Percentiles rank a stretch among this genome's conserved stretches.
Conservation (phyloP, 306 rosid species). For the Vicia sativa region DNA sequence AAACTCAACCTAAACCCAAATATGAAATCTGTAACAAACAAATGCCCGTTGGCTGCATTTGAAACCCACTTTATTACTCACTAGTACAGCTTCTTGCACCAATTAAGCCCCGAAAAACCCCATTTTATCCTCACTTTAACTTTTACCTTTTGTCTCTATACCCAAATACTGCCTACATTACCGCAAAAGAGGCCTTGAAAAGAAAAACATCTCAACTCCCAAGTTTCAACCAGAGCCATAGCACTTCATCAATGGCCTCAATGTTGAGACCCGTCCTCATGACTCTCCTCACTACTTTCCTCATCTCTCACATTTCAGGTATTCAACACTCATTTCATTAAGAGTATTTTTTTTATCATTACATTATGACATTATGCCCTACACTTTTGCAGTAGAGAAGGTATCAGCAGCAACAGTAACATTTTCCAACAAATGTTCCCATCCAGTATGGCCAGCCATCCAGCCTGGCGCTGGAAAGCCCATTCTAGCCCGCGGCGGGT, state of each 20-base stretch:
- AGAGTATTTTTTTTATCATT: no score
- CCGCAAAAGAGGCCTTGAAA: not conserved
- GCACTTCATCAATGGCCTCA: conserved; percentile 1
- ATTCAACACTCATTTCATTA: not conserved
- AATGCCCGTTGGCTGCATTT: not conserved
- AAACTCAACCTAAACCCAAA: no score
- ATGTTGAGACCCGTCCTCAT: not conserved
- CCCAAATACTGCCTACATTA: not conserved
- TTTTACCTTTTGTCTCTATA: not conserved
- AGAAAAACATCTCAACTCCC: no score
- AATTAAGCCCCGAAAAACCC: not conserved
- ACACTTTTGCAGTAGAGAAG: conserved; percentile 29
- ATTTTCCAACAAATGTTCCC: conserved; percentile 69
- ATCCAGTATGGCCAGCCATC: conserved; percentile 96
- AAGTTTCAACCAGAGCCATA: no score
- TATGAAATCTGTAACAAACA: no score
- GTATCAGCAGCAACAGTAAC: conserved; percentile 55
- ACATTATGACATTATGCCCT: no score
- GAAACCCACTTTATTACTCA: not conserved
- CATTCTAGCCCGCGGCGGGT: conserved; percentile 82
- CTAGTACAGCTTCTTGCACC: not conserved
- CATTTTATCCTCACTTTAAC: not conserved
- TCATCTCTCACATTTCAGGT: not conserved
- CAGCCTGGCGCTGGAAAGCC: conserved; percentile 91
- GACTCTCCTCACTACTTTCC: not conserved